Conservation (phyloP, 495 filamentous ascomycete genomes). For the Geopyxis carbonaria region DNA sequence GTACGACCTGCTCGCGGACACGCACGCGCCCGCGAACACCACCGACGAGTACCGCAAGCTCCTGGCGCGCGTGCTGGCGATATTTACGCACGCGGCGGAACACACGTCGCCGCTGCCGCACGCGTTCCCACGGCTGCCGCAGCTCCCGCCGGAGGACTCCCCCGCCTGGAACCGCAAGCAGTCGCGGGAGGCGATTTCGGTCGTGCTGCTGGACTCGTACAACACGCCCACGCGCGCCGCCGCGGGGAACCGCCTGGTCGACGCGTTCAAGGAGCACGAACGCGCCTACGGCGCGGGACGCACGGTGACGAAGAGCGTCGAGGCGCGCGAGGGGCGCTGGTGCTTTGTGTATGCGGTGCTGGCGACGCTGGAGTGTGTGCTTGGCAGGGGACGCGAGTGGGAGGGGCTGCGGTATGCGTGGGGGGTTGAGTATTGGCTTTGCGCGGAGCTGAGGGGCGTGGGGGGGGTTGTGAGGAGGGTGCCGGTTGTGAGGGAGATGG, state of each 20-base stretch:
- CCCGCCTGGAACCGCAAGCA: background rate
- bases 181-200: background rate
- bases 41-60: conserved; percentile 1
- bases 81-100: background rate
- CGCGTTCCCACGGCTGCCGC: background rate
- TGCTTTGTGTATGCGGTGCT: conserved; percentile 2
- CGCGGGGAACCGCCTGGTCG: background rate
- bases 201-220: conserved; percentile 2
- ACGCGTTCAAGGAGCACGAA: conserved; percentile 6
- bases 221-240: background rate
- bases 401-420: conserved; percentile 3
- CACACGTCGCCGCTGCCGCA: background rate
- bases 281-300: conserved; percentile 2
- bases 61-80: background rate
- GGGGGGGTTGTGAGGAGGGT: too few species aligned
- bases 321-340: conserved; percentile 3
- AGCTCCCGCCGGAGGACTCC: conserved; percentile 1
- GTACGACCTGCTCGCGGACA: conserved; percentile 2
- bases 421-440: conserved; percentile 6
- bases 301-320: conserved; percentile 3
- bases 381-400: background rate
- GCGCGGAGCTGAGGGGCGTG: background rate
- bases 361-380: background rate
- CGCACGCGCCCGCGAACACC: background rate
- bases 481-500: too few species aligned